Base-by-base conservation (phyloP, 1,139 yeast genomes). In the Meyerozyma sp. region DNA sequence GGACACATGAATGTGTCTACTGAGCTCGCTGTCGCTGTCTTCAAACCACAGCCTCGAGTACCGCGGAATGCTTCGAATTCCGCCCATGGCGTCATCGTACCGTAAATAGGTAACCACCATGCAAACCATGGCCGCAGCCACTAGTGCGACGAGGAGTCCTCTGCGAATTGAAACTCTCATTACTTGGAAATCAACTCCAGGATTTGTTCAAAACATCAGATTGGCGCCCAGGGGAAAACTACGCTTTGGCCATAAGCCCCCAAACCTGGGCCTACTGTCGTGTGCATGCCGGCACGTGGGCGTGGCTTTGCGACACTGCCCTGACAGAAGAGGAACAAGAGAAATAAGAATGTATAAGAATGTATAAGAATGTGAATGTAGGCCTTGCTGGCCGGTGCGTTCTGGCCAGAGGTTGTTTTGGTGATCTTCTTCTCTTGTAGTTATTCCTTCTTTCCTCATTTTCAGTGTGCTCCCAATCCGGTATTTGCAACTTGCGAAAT, bases 1-100 rank as follows among this genome's bases (percentile, higher is more conserved):
- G 32, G 63, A 47, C 47, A 57, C 63, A 46, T 70, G 73, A 32
- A 70, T 47, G 5, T 47, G 42, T 5, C 50, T 40, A 21, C 66
- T 53, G 1, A 60, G 51, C 5, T 36, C 37, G 11, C 40, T 16
- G 43, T 67, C 68, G 29, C 47, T 45, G 4, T 29, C 37, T 23
- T 50, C 55, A 40, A 51, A 50, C 29, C 36, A 4, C 16, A 8
- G 21, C 18, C 26, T 11, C 2, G 14, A 20, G 14, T 20, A 21
- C 6, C 14, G 3, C 6, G 37, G 25, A 16, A 34, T 30, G 20
- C 14, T 10, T 13, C 34, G 34, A 2, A 30, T 8, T 8, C 2
- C 10, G 10, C 16, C 34, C 16, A 30, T 13, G 5, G 38, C 29
- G 41, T 10, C 26, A 37, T 39, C 40, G 44, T 40, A 34, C 29